These are phyloP conservation scores for Diaporthe sp. DNA, from an alignment of 2,329 filamentous ascomycete species.

Conservation along the genomic window DNA sequence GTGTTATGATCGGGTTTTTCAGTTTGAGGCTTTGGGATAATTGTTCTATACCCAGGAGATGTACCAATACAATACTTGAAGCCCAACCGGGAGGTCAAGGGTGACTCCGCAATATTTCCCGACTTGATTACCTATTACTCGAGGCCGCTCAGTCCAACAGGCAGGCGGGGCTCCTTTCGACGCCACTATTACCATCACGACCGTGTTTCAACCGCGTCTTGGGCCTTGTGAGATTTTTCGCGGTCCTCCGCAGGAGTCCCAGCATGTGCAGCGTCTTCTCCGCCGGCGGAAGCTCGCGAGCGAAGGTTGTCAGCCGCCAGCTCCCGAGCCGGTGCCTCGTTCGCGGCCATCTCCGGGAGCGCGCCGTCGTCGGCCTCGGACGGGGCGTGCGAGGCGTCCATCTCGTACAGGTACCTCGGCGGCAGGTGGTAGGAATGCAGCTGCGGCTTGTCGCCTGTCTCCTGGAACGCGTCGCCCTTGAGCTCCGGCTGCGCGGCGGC, in stretches of 20 bases:
- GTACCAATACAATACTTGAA: not conserved
- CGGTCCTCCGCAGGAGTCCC: not conserved
- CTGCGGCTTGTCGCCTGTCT: conserved; percentile 8
- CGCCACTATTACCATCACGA: not conserved
- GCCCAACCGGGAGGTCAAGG: not conserved
- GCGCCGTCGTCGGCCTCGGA: conserved; percentile 9
- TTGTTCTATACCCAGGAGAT: not conserved
- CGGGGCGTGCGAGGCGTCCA: not conserved
- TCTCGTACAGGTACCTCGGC: not conserved
- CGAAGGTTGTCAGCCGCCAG: not conserved
- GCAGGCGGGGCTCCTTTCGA: not conserved
- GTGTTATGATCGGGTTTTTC: not conserved
- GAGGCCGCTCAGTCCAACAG: not conserved
- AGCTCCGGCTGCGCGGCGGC: not conserved
- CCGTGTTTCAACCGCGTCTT: not conserved
- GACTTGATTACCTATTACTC: not conserved
- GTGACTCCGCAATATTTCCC: not conserved
- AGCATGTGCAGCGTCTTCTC: not conserved
- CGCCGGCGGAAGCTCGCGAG: not conserved
- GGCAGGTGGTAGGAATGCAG: conserved; percentile 8
- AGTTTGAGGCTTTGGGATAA: not conserved
- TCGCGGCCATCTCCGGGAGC: conserved; percentile 7
- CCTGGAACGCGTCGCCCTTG: not conserved
- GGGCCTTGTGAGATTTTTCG: not conserved
- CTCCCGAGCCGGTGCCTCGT: not conserved